These are phyloP conservation scores for Daldinia grandis DNA, from an alignment of 495 filamentous ascomycete genomes.

Conservation along the genomic window DNA sequence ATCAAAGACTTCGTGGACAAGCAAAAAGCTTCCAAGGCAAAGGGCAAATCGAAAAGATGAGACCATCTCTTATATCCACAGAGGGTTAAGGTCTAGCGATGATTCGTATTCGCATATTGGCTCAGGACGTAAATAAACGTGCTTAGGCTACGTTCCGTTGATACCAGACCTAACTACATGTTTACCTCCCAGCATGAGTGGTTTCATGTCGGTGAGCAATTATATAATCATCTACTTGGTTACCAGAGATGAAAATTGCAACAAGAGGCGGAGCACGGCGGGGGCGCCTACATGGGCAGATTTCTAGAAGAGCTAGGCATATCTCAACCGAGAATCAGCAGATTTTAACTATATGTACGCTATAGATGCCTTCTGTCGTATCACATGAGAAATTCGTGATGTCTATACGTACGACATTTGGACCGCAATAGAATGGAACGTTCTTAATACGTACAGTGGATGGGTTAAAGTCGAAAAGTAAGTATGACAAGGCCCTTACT, in stretches of 20 bases:
- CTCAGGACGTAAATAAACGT: background rate
- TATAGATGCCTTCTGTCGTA: too few species aligned
- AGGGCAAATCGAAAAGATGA: constrained; percentile 48
- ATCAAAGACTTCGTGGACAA: constrained; percentile 72
- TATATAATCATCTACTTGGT: background rate
- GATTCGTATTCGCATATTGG: background rate
- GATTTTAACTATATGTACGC: too few species aligned
- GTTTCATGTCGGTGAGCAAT: background rate
- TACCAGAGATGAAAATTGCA: background rate
- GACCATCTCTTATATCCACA: background rate
- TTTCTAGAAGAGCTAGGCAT: background rate
- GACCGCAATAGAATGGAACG: too few species aligned
- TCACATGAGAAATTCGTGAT: too few species aligned
- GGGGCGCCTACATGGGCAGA: background rate
- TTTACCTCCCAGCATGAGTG: background rate
- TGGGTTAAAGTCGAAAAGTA: too few species aligned
- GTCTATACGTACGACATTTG: too few species aligned
- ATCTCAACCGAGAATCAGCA: background rate
- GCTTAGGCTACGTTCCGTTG: background rate
- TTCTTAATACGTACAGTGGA: too few species aligned
- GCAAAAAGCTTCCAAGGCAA: constrained; percentile 56
- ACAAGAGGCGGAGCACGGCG: background rate
- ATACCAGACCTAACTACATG: background rate
- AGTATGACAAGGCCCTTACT: too few species aligned
- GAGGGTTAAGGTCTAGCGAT: background rate